Base-by-base conservation (phyloP, 495 filamentous ascomycete genomes). In the Penicillium subrubescens region DNA sequence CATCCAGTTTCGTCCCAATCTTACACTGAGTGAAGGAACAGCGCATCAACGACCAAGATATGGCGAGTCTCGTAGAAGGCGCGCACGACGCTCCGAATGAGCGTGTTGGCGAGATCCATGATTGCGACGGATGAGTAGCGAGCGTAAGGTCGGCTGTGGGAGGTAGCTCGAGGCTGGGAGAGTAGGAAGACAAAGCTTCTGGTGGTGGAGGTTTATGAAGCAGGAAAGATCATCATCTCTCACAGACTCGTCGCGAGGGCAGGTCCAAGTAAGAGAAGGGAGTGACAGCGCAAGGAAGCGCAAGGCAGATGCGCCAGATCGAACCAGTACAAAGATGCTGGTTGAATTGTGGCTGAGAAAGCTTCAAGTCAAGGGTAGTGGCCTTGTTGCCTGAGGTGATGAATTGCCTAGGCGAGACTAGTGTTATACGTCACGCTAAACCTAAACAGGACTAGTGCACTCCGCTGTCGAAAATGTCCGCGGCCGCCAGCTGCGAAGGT, bases 61-160 rank as follows among this genome's bases (percentile, higher is more conserved):
- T 97, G 90, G 62, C 93, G 87, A 54, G 90, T 93, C 57, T 93
- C 87, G 81, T 96, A 96, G 84, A 99, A 98, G 59, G 93, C 89
- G 73, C 95, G 94, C 62, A 88, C 89, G 57, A 94, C 89, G 69
- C 87, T 94, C 73, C 93, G 91, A 60, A 98, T 88, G 65, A 99
- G 89, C 15, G 89, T 88, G 73, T 92, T 91, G 37, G 93, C 92
- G 53, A 95, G 84, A 73, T 96, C 92, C 92, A 96, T 96, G 37
- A 31, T 64, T 65, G 44, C 27, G 50, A 61, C 41, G 25, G 60
- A 14, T 25, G 21, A 8, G 17, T 59, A 19, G 31, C 41, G 33
- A 35, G 21, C 52, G 53, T 51, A 44, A 43, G 17, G 44, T 31
- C 21, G 3, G 59, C 21, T 23, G 19, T 39, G 43, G 33, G 31